Conservation (phyloP, 140 eudicot genomes). For the Anethum foeniculum region DNA sequence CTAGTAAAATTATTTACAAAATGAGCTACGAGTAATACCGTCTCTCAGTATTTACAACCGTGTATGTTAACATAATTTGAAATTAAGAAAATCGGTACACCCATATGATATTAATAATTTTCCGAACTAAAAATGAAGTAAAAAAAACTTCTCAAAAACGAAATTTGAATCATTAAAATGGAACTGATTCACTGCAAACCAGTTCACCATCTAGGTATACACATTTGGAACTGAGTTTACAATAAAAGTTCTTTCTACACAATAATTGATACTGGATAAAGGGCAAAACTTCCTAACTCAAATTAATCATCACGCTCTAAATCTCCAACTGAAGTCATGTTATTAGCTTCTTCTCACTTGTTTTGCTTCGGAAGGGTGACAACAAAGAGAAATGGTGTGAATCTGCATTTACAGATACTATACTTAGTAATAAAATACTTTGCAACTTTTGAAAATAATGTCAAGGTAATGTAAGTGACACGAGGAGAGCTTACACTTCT, state of each 20-base stretch:
- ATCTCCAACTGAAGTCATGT: conserved; percentile 16
- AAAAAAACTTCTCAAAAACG: too few species aligned
- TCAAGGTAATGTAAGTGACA: not conserved
- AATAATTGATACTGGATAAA: not conserved
- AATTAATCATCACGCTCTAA: not conserved
- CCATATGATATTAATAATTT: too few species aligned
- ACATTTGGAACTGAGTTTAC: conserved; percentile 1
- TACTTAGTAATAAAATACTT: not conserved
- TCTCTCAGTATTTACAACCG: too few species aligned
- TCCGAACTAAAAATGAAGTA: too few species aligned
- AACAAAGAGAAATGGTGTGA: conserved; percentile 69
- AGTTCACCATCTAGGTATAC: not conserved
- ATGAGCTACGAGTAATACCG: too few species aligned
- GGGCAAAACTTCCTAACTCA: not conserved
- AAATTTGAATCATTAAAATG: too few species aligned
- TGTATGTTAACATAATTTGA: too few species aligned
- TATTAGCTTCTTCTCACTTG: conserved; percentile 47
- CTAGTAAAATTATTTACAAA: too few species aligned
- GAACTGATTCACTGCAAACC: not conserved
- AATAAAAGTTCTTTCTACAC: not conserved
- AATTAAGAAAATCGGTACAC: too few species aligned
- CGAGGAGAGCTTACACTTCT: conserved; percentile 47
- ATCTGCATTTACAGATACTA: conserved; percentile 29
- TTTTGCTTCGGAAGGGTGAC: conserved; percentile 63
- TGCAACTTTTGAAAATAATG: not conserved